Conservation (phyloP, 805 yeast species). For the Starmerella ratchasimensis region DNA sequence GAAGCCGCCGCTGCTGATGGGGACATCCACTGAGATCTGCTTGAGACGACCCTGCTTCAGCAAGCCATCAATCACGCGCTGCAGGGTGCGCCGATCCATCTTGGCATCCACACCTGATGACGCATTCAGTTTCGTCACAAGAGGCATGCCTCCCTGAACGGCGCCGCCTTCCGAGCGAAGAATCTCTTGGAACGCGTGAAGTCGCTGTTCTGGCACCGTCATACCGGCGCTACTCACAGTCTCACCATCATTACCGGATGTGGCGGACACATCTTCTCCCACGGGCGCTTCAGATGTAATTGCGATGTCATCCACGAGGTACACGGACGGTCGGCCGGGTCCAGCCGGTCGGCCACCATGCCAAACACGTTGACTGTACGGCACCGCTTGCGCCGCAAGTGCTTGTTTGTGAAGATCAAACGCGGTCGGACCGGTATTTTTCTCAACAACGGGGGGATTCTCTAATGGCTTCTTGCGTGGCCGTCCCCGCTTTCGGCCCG, state of each 20-base stretch:
- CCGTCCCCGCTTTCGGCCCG: constrained; percentile 13
- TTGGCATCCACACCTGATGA: constrained; percentile 25
- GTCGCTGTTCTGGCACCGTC: constrained; percentile 35
- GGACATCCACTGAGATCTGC: constrained; percentile 20
- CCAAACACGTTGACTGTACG: neutral
- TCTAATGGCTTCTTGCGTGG: constrained; percentile 15
- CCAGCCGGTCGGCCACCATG: neutral
- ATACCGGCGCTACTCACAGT: too few species aligned
- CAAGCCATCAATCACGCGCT: constrained; percentile 32
- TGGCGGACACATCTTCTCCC: too few species aligned
- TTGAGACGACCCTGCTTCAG: constrained; percentile 26
- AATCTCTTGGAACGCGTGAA: constrained; percentile 32
- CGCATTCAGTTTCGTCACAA: constrained; percentile 33
- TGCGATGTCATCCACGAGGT: constrained; percentile 8
- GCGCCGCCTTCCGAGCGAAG: constrained; percentile 36
- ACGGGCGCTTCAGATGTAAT: too few species aligned
- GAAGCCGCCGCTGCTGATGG: constrained; percentile 14
- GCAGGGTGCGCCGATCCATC: constrained; percentile 43
- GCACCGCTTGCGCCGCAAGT: neutral
- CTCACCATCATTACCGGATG: too few species aligned
- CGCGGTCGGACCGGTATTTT: neutral
- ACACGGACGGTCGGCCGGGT: neutral
- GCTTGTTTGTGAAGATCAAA: neutral
- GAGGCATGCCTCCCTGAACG: constrained; percentile 30
- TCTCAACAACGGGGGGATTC: neutral